A percentile compares a stretch with the other conserved stretches of the same genome.
Evolutionary conservation across 1,284 basidiomycete genomes (phyloP).

Genomic region (Fomes fomentarius): DNA sequence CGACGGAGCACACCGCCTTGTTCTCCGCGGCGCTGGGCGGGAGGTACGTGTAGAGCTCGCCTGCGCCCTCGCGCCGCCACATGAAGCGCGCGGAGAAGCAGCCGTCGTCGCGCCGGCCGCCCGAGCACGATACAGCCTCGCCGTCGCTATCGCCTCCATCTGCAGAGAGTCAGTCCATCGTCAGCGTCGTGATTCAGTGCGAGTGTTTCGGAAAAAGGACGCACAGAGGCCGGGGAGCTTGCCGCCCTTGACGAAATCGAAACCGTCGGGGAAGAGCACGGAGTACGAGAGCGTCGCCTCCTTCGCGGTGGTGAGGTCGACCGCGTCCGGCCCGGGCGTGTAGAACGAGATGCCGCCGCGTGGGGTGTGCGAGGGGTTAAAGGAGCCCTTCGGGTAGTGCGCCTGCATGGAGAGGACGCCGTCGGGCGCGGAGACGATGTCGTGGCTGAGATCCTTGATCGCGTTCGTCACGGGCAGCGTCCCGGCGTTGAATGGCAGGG

Average conservation of each 20-base stretch:
- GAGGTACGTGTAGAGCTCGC: constrained; percentile 66
- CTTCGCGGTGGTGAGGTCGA: constrained; percentile 48
- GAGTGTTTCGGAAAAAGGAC: constrained; percentile 13
- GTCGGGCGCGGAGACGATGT: constrained; percentile 47
- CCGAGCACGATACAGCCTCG: constrained; percentile 50
- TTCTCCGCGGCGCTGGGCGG: constrained; percentile 62
- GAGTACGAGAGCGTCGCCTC: constrained; percentile 60
- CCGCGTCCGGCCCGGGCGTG: constrained; percentile 42
- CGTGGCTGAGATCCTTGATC: constrained; percentile 41
- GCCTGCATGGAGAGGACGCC: constrained; percentile 54
- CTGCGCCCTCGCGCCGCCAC: constrained; percentile 53
- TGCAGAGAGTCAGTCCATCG: constrained; percentile 21
- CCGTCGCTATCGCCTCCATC: constrained; percentile 54
- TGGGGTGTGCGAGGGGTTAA: constrained; percentile 57
- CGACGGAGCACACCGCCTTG: constrained; percentile 54
- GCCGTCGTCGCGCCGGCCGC: constrained; percentile 46
- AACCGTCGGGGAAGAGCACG: constrained; percentile 59
- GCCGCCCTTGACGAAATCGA: constrained; percentile 42
- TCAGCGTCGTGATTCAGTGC: neutral
- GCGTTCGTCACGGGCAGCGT: constrained; percentile 46
- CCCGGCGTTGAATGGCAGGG: constrained; percentile 44
- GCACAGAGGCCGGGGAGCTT: constrained; percentile 38
- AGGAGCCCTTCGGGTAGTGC: constrained; percentile 58
- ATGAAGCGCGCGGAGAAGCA: constrained; percentile 64
- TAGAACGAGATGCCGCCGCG: constrained; percentile 69